Conservation (phyloP, 83 land plant genomes). For the Picea abies region DNA sequence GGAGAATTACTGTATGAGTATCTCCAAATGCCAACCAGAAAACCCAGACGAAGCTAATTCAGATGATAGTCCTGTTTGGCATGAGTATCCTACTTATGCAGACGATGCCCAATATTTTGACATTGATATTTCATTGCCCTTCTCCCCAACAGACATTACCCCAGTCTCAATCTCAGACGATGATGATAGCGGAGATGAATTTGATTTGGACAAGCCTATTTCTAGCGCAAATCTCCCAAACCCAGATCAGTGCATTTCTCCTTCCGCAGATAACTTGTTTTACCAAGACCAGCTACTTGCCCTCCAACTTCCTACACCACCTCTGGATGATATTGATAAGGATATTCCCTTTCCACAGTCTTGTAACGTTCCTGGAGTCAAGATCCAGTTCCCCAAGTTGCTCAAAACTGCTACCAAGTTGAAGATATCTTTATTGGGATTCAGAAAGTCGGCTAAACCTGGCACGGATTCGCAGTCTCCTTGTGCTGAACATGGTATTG, state of each 20-base stretch:
- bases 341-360: background rate
- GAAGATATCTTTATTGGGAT: slow-evolving; percentile 35
- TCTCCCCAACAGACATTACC: background rate
- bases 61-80: background rate
- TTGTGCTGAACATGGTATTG: background rate
- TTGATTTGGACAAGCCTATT: slow-evolving; percentile 4
- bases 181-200: slow-evolving; percentile 1
- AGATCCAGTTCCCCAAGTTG: slow-evolving; percentile 23
- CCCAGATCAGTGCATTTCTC: slow-evolving; percentile 1
- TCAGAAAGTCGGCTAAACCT: slow-evolving; percentile 30
- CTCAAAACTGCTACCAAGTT: slow-evolving; percentile 56
- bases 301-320: slow-evolving; percentile 18
- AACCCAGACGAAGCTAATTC: background rate
- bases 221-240: background rate
- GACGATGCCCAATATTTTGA: slow-evolving; percentile 8
- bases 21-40: background rate
- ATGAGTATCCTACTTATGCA: background rate
- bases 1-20: background rate
- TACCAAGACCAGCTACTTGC: slow-evolving; percentile 14
- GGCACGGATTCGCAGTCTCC: slow-evolving; percentile 13
- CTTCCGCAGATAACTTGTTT: slow-evolving; percentile 2
- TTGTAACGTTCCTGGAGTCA: slow-evolving; percentile 2
- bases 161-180: background rate
- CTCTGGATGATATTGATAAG: slow-evolving; percentile 21
- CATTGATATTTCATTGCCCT: slow-evolving; percentile 3